Evolutionary conservation across 352 stramenopile species (phyloP), one percentile per base, ranked within the genome.

Genomic region (Globisporangium irregulare): DNA sequence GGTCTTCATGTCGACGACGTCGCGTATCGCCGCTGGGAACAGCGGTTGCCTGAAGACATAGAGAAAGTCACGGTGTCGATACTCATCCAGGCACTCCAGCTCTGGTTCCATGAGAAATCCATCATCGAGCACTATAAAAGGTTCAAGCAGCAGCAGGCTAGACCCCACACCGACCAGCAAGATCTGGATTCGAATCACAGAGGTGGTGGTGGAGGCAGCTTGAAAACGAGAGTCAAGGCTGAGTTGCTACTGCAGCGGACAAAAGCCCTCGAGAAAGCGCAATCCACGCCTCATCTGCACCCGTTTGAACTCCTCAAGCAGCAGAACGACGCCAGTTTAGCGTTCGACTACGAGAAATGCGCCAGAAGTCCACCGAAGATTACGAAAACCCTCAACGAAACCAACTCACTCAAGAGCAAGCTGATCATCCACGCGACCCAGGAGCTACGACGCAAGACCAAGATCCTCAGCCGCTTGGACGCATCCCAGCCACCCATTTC

Each of bases 1-100:
- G 71, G 59, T 0, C 66, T 91, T 5, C 51, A 76, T 2, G 72
- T 92, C 1, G 68, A 78, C 36, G 70, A 79, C 10, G 66, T 74
- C 18, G 62, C 66, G 10, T 91, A 81, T 70, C 77, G 80, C 27
- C 79, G 73, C 60, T 90, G 81, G 80, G 80, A 93, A 55, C 86
- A 93, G 46, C 73, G 69, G 1, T 29, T 92, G 3, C 60, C 79
- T 0, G 53, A 61, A 9, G 61, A 66, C 6, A 77, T 62, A 14
- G 56, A 73, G 8, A 75, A 73, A 1, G 66, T 90, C 29, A 79
- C 77, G 14, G 59, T 86, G 4, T 69, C 82, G 25, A 29, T 57
- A 32, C 73, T 84, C 65, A 77, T 83, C 27, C 74, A 87, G 54
- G 82, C 72, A 2, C 85, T 83, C 56, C 70, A 62, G 15, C 71